A percentile compares a stretch with the other conserved stretches of the same genome.
These are phyloP conservation scores for Strigomonas oncopelti DNA, from an alignment of 208 protist genomes.

Conservation along the genomic window DNA sequence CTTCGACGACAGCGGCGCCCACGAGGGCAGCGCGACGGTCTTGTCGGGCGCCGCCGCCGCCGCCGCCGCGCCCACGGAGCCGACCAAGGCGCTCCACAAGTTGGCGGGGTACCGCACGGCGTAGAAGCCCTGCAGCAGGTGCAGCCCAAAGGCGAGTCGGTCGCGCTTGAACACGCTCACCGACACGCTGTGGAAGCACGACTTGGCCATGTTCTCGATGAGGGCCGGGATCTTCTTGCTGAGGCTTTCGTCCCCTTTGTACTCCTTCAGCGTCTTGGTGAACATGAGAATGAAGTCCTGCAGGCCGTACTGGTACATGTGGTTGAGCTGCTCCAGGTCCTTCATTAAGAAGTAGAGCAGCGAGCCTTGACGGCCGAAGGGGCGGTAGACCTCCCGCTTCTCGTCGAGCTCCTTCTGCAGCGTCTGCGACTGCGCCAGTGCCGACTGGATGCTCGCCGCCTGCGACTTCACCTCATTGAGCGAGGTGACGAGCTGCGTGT, in stretches of 20 bases:
- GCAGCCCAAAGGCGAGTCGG: slow-evolving; percentile 91
- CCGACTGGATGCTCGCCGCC: slow-evolving; percentile 72
- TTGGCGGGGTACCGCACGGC: slow-evolving; percentile 70
- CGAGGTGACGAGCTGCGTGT: slow-evolving; percentile 89
- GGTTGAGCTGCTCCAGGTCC: slow-evolving; percentile 88
- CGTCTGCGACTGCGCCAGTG: slow-evolving; percentile 77
- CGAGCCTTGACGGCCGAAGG: slow-evolving; percentile 83
- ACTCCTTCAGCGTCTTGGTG: slow-evolving; percentile 45
- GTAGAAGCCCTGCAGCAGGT: slow-evolving; percentile 87
- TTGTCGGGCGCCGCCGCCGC: slow-evolving; percentile 12
- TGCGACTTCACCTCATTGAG: slow-evolving; percentile 94
- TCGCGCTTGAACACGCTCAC: slow-evolving; percentile 88
- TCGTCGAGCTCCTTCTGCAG: slow-evolving; percentile 91
- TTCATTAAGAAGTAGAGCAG: slow-evolving; percentile 93
- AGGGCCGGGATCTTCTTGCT: slow-evolving; percentile 55
- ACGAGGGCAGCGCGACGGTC: slow-evolving; percentile 38
- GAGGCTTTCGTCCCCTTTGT: slow-evolving; percentile 37
- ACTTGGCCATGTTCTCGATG: slow-evolving; percentile 53
- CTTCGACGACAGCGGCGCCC: slow-evolving; percentile 55
- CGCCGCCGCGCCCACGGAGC: slow-evolving; percentile 31
- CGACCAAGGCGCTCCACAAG: slow-evolving; percentile 88
- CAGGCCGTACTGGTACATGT: slow-evolving; percentile 97
- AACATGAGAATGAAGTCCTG: slow-evolving; percentile 88
- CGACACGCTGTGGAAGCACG: slow-evolving; percentile 66
- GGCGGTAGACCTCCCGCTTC: slow-evolving; percentile 92